Evolutionary conservation across 306 rosid species (phyloP), one percentile per base, ranked within the genome.

Genomic region (Cucumis cinereus): DNA sequence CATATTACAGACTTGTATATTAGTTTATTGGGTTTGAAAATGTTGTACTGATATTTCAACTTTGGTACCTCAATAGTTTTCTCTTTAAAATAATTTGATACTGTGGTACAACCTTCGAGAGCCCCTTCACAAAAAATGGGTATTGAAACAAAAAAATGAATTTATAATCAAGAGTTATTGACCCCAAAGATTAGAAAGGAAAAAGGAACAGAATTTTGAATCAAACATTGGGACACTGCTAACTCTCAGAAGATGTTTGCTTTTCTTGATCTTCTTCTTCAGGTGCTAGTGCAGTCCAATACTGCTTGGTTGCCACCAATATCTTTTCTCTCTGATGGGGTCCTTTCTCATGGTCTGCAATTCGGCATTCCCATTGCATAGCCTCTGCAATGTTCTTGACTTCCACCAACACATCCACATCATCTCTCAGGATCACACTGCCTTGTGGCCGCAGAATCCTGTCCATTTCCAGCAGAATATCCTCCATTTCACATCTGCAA

Each of bases 401-500:
- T 84, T 89, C 81, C 53, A 83, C 72, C 82, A 94, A 79, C 81
- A 85, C 49, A 60, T 94, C 96, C 70, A 94, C 93, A n/a, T 94
- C 96, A 23, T 92, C 98, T 10, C 98, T 75, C 55, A 94, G 41
- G 41, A 94, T 84, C 24, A 90, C 87, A 22, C 91, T 76, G 0
- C 99, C 99, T 76, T 83, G 77, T 15, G 98, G 96, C 84, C 99
- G 56, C 47, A 94, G 79, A 59, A 94, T 82, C 80, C 99, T 76
- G 60, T 94, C 99, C 96, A 94, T 94, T 77, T 94, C 99, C 22
- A 94, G 38, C 53, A 94, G 82, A 77, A 92, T 92, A 70, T 85
- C 87, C 84, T 83, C 92, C 83, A 84, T 78, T 16, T 86, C 80
- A 71, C 99, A 94, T 78, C 98, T 93, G 93, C 80, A 64, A 13